phyloP scores from a whole-genome alignment of 2,329 filamentous ascomycete species.

The Fusarium sp. region DNA sequence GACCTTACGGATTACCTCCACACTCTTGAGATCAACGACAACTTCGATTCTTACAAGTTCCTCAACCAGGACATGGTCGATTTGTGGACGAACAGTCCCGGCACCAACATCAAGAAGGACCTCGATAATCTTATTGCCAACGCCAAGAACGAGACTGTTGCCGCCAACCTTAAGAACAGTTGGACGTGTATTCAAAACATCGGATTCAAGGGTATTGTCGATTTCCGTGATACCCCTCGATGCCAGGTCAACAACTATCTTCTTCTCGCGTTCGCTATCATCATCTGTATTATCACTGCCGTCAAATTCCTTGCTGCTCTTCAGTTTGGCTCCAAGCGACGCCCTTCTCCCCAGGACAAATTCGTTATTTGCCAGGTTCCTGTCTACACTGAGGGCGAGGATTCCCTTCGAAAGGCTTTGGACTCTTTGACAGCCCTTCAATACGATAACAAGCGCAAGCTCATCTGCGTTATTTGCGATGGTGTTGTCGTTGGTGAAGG shows the following conservation, averaged over 20 bases:
- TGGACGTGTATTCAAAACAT: slow-evolving; percentile 84
- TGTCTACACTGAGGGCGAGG: slow-evolving; percentile 97
- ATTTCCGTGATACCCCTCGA: slow-evolving; percentile 81
- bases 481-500: slow-evolving; percentile 96
- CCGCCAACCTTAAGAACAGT: slow-evolving; percentile 70
- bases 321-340: slow-evolving; percentile 91
- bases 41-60: slow-evolving; percentile 73
- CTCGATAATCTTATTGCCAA: slow-evolving; percentile 69
- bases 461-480: slow-evolving; percentile 96
- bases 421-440: slow-evolving; percentile 94
- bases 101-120: slow-evolving; percentile 78
- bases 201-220: slow-evolving; percentile 85
- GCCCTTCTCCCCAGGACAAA: slow-evolving; percentile 93
- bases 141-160: slow-evolving; percentile 64
- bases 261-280: slow-evolving; percentile 85
- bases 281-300: slow-evolving; percentile 83
- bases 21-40: slow-evolving; percentile 72
- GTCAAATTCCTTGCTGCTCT: slow-evolving; percentile 93
- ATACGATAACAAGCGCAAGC: slow-evolving; percentile 98
- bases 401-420: slow-evolving; percentile 90
- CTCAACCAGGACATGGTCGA: slow-evolving; percentile 76
- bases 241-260: slow-evolving; percentile 95
- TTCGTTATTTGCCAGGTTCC: slow-evolving; percentile 99
- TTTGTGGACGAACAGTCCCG: slow-evolving; percentile 79
- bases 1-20: slow-evolving; percentile 94